A percentile compares a stretch with the other conserved stretches of the same genome.
Evolutionary conservation across 805 yeast species (phyloP).

Genomic region (Kluyveromyces aestuarii): DNA sequence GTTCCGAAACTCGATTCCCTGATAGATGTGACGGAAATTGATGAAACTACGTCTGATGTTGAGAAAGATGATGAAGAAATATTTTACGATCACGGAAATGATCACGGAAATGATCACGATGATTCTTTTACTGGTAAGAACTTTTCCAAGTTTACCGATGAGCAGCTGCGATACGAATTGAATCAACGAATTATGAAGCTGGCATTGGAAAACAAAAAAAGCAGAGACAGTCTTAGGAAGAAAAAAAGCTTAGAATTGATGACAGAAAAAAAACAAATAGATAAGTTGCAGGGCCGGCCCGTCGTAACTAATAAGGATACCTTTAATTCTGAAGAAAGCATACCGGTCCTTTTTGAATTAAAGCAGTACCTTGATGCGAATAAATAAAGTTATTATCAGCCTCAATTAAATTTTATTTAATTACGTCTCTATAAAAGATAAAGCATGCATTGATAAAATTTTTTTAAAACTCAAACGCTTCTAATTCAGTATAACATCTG

Average conservation of each 20-base stretch:
- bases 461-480: no score
- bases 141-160: constrained; percentile 16
- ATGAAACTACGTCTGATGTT: constrained; percentile 9
- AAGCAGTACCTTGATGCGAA: constrained; percentile 10
- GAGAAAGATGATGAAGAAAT: constrained; percentile 6
- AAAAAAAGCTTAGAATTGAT: constrained; percentile 24
- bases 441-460: background rate
- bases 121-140: constrained; percentile 3
- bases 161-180: constrained; percentile 20
- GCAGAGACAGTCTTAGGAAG: constrained; percentile 20
- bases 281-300: constrained; percentile 14
- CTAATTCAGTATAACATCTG: constrained; percentile 19
- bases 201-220: constrained; percentile 24
- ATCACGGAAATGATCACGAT: background rate
- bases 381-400: constrained; percentile 11
- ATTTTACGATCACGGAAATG: background rate
- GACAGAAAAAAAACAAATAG: constrained; percentile 1
- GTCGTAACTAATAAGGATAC: constrained; percentile 3
- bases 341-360: constrained; percentile 25
- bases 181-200: constrained; percentile 21
- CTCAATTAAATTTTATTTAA: no score
- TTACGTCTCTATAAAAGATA: no score
- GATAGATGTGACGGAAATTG: constrained; percentile 11
- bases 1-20: constrained; percentile 2
- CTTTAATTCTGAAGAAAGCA: constrained; percentile 23